These are phyloP conservation scores for Monosporascus cannonballus DNA, from an alignment of 2,329 filamentous ascomycete genomes.

Conservation along the genomic window DNA sequence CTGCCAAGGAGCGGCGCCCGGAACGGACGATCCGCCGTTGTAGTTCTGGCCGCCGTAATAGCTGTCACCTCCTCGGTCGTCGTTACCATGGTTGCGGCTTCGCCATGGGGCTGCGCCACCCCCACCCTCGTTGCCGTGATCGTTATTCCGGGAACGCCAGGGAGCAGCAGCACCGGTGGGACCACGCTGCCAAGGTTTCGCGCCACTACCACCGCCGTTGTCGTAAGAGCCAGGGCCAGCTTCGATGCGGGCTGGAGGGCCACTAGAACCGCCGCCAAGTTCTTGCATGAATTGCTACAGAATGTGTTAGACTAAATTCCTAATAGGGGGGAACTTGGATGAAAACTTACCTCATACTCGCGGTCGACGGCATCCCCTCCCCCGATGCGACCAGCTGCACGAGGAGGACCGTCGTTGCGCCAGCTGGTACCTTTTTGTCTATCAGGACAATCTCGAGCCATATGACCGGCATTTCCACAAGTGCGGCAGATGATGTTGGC, in stretches of 20 bases:
- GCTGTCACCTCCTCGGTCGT: conserved; percentile 38
- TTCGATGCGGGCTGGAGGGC: conserved; percentile 76
- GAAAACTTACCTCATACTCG: conserved; percentile 80
- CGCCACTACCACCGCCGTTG: conserved; percentile 45
- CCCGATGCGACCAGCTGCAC: conserved; percentile 61
- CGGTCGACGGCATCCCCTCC: conserved; percentile 81
- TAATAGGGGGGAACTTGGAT: neutral
- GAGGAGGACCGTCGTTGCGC: conserved; percentile 65
- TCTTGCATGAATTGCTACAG: conserved; percentile 92
- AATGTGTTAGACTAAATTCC: conserved; percentile 33
- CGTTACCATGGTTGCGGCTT: conserved; percentile 47
- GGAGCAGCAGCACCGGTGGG: conserved; percentile 80
- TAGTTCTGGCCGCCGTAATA: conserved; percentile 40
- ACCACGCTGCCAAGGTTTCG: conserved; percentile 84
- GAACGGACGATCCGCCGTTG: conserved; percentile 24
- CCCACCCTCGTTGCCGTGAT: conserved; percentile 41
- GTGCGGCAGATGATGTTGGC: conserved; percentile 98
- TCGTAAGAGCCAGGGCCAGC: conserved; percentile 65
- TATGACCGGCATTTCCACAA: conserved; percentile 95
- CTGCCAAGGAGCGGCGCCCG: conserved; percentile 53
- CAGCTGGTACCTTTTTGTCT: conserved; percentile 84
- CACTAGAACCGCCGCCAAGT: conserved; percentile 67
- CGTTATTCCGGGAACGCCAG: conserved; percentile 59
- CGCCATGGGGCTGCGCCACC: conserved; percentile 55
- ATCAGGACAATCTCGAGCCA: conserved; percentile 97